phyloP scores from a whole-genome alignment of 2,329 filamentous ascomycete species.

The Clonostachys byssicola region DNA sequence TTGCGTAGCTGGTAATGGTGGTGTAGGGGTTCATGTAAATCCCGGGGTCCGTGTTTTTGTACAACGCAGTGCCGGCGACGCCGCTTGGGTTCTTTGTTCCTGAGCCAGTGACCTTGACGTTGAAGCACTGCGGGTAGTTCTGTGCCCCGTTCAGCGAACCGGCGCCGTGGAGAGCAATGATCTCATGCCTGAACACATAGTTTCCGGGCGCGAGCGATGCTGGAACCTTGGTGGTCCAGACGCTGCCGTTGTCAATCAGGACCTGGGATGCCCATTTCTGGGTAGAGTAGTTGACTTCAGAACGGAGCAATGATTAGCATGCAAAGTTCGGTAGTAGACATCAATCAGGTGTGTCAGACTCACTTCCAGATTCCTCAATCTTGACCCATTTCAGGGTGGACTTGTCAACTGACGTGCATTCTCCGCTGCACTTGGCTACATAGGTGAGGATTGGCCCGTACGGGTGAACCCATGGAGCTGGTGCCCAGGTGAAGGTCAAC shows the following conservation, averaged over 20 bases:
- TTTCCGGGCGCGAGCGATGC: constrained; percentile 21
- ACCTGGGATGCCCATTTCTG: constrained; percentile 26
- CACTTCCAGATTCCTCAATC: constrained; percentile 51
- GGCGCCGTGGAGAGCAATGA: constrained; percentile 40
- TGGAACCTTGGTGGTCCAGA: constrained; percentile 20
- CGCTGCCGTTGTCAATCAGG: constrained; percentile 32
- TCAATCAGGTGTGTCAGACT: too few relatives aligned
- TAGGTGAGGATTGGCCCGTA: constrained; percentile 56
- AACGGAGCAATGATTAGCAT: too few relatives aligned
- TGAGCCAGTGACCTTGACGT: constrained; percentile 35
- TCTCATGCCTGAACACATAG: constrained; percentile 45
- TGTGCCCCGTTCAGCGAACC: constrained; percentile 37
- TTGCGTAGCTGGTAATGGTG: constrained; percentile 8
- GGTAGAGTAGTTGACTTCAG: constrained; percentile 16
- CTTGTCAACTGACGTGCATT: background rate
- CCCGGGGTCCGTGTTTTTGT: constrained; percentile 14
- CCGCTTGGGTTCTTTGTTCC: constrained; percentile 19
- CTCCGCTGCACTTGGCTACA: constrained; percentile 51
- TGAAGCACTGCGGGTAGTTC: constrained; percentile 45
- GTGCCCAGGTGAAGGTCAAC: constrained; percentile 30
- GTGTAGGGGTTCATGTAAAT: constrained; percentile 18
- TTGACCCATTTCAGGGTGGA: constrained; percentile 53
- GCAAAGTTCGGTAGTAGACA: too few relatives aligned
- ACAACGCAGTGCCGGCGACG: constrained; percentile 16
- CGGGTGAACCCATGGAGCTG: constrained; percentile 32